phyloP scores from a whole-genome alignment of 2,329 filamentous ascomycete genomes.

The Botrytis hyacinthi region DNA sequence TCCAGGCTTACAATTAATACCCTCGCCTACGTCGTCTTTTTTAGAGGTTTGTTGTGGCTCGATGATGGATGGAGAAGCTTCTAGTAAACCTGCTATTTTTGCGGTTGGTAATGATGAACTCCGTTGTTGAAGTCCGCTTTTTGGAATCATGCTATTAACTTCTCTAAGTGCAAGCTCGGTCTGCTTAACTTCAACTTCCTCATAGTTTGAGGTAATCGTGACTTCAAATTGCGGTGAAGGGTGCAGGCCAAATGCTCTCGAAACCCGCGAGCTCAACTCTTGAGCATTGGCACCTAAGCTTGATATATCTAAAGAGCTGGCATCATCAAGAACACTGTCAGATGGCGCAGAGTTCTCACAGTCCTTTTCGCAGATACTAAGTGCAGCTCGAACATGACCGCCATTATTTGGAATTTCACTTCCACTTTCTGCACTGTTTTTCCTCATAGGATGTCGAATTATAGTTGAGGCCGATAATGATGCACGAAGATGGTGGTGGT shows the following conservation, averaged over 20 bases:
- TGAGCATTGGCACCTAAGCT: constrained; percentile 29
- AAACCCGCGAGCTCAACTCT: constrained; percentile 31
- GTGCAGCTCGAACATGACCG: background rate
- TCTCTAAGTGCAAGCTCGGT: background rate
- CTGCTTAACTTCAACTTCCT: background rate
- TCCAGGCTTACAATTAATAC: background rate
- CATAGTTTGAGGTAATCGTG: constrained; percentile 1
- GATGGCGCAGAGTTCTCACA: background rate
- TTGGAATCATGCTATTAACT: background rate
- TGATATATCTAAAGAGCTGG: constrained; percentile 25
- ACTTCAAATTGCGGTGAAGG: constrained; percentile 26
- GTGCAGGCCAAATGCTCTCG: constrained; percentile 33
- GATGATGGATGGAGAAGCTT: background rate
- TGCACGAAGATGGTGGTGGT: constrained; percentile 20
- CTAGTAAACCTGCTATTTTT: background rate
- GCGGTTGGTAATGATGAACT: constrained; percentile 5
- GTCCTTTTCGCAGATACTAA: background rate
- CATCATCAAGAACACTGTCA: constrained; percentile 13
- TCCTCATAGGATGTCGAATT: constrained; percentile 18
- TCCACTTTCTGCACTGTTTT: background rate
- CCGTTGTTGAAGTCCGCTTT: background rate
- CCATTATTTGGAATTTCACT: background rate
- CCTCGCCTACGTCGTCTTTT: too few relatives aligned
- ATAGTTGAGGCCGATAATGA: constrained; percentile 26
- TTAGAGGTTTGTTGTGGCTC: background rate